phyloP scores from a whole-genome alignment of 2,329 filamentous ascomycete species.

The Hypoxylon sp. region DNA sequence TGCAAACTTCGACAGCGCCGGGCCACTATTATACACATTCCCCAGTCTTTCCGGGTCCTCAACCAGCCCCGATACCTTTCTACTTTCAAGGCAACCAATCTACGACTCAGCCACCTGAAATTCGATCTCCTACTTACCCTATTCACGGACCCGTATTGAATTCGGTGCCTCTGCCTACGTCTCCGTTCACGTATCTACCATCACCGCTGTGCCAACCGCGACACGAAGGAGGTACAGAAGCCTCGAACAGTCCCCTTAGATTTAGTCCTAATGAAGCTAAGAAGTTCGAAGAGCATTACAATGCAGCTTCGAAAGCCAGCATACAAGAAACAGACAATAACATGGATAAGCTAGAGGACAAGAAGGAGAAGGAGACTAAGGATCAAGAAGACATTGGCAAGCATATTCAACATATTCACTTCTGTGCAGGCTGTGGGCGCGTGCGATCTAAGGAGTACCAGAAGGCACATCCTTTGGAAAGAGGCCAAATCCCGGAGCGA shows the following conservation, averaged over 20 bases:
- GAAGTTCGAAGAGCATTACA: slow-evolving; percentile 40
- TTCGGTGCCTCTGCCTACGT: slow-evolving; percentile 30
- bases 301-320: background rate
- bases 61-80: slow-evolving; percentile 28
- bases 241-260: background rate
- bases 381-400: slow-evolving; percentile 36
- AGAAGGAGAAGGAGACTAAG: background rate
- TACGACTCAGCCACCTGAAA: slow-evolving; percentile 15
- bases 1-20: slow-evolving; percentile 19
- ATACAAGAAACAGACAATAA: slow-evolving; percentile 11
- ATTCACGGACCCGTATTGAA: slow-evolving; percentile 2
- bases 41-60: slow-evolving; percentile 21
- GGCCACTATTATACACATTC: slow-evolving; percentile 25
- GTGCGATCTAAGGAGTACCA: slow-evolving; percentile 48
- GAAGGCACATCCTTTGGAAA: slow-evolving; percentile 47
- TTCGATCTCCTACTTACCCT: slow-evolving; percentile 16
- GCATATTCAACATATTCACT: slow-evolving; percentile 47
- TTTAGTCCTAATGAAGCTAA: slow-evolving; percentile 29
- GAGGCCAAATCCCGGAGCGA: slow-evolving; percentile 47
- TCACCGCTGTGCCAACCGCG: slow-evolving; percentile 9
- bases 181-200: slow-evolving; percentile 7
- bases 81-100: slow-evolving; percentile 20
- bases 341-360: background rate
- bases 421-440: slow-evolving; percentile 50
- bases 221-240: background rate